Conservation (phyloP, 148 eudicot species). For the Hydrangea macrophylla region DNA sequence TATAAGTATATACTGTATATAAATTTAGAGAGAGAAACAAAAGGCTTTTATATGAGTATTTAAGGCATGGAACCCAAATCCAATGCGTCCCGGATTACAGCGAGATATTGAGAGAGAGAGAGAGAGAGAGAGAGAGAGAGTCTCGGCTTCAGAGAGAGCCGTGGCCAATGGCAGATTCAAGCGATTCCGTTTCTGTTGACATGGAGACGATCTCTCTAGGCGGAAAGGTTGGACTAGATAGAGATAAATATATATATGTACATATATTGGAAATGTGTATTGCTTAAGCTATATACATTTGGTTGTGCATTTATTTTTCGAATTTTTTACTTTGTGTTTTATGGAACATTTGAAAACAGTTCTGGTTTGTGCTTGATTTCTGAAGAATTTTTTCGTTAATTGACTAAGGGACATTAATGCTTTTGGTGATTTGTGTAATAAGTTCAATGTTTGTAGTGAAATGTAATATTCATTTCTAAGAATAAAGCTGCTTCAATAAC, state of each 20-base stretch:
- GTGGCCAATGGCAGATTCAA: constrained; percentile 52
- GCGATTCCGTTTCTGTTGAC: constrained; percentile 59
- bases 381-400: neutral
- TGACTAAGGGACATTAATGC: neutral
- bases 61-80: constrained; percentile 29
- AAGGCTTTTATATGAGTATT: constrained; percentile 18
- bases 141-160: constrained; percentile 7
- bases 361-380: neutral
- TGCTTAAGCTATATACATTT: constrained; percentile 10
- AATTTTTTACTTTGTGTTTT: neutral
- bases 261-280: neutral
- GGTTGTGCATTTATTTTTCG: constrained; percentile 1
- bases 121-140: constrained; percentile 9
- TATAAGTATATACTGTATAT: constrained; percentile 2
- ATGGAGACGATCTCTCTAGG: constrained; percentile 53
- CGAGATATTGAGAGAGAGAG: constrained; percentile 10
- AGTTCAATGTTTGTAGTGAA: neutral
- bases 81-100: constrained; percentile 23
- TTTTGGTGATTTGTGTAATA: neutral
- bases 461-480: neutral
- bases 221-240: constrained; percentile 40
- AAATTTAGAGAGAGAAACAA: constrained; percentile 19
- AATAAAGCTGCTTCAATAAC: neutral
- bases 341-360: neutral
- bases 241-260: neutral